Evolutionary conservation across 2,329 filamentous ascomycete genomes (phyloP).

Genomic region (Penicillium sclerotigenum): DNA sequence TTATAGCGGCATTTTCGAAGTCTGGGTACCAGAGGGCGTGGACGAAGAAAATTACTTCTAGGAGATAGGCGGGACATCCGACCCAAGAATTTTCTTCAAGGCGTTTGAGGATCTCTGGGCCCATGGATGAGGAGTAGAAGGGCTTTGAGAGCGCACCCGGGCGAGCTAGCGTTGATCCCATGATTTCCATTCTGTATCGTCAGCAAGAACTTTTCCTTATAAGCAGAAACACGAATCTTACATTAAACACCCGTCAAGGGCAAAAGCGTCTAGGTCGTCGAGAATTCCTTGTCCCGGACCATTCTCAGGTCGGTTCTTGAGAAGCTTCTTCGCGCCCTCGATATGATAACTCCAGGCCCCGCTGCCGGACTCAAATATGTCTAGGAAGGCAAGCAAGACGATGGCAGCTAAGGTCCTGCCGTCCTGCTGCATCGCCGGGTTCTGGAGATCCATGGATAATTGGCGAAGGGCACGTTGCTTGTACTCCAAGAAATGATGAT

Average conservation of each 20-base stretch:
- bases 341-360: constrained; percentile 53
- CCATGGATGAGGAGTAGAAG: constrained; percentile 39
- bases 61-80: constrained; percentile 41
- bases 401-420: constrained; percentile 47
- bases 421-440: constrained; percentile 36
- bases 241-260: constrained; percentile 39
- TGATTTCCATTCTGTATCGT: constrained; percentile 37
- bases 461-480: constrained; percentile 49
- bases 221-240: constrained; percentile 16
- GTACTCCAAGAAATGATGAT: constrained; percentile 44
- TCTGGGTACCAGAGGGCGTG: constrained; percentile 38
- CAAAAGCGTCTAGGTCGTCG: constrained; percentile 37
- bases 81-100: constrained; percentile 42
- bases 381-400: constrained; percentile 50
- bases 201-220: background rate
- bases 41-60: constrained; percentile 42
- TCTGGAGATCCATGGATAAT: constrained; percentile 34
- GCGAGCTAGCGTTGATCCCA: constrained; percentile 42
- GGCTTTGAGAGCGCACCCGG: constrained; percentile 40
- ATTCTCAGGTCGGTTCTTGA: constrained; percentile 36
- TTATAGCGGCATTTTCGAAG: constrained; percentile 20
- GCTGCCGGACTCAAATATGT: constrained; percentile 50
- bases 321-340: constrained; percentile 49
- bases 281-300: constrained; percentile 24
- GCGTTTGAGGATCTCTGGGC: constrained; percentile 36